Base-by-base conservation (phyloP, 169 alveolate species). In the Plasmodium ovale region DNA sequence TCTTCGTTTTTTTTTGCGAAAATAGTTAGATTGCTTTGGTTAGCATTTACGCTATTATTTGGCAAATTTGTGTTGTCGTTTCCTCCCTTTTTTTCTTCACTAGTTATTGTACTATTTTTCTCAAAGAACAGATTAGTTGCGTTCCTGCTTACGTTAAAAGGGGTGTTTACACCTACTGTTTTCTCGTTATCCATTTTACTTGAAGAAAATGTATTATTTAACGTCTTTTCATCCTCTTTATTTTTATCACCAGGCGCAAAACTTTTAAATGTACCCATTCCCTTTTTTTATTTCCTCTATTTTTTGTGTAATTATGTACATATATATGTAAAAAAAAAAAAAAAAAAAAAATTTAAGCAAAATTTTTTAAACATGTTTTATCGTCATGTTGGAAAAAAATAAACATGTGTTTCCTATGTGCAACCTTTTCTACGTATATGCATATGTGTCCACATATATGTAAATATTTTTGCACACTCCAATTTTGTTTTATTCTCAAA, bases 161-260 rank as follows among this genome's bases (percentile, higher is more conserved):
- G 16, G 70, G 14, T 72, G 23, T 39, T 29, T 19, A 54, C 9
- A 37, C 12, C n/a, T 33, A 39, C 29, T 19, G 53, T 42, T 59
- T 59, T 54, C 12, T 35, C 87, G 33, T 72, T 72, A 31, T 72
- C 71, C 3, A 53, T 53, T 53, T 72, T 72, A 72, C 54, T 54
- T 31, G 70, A 72, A 72, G 31, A 39, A 25, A 72, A 35, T 0
- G 2, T n/a, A 10, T 29, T 33, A 54, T 72, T 72, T 53, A 72
- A 23, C 14, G 71, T 21, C 21, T 42, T 54, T 59, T 19, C 70
- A 54, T 56, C 33, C 19, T 33, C 51, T 35, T 54, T 72, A 35
- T 62, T 72, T 54, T 53, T 59, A 44, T 31, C 37, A 44, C 42
- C 31, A 54, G 44, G n/a, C 25, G 29, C 1, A 35, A 54, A 53